Conservation (phyloP, 768 basidiomycete species). For the Amanita fuliginea region DNA sequence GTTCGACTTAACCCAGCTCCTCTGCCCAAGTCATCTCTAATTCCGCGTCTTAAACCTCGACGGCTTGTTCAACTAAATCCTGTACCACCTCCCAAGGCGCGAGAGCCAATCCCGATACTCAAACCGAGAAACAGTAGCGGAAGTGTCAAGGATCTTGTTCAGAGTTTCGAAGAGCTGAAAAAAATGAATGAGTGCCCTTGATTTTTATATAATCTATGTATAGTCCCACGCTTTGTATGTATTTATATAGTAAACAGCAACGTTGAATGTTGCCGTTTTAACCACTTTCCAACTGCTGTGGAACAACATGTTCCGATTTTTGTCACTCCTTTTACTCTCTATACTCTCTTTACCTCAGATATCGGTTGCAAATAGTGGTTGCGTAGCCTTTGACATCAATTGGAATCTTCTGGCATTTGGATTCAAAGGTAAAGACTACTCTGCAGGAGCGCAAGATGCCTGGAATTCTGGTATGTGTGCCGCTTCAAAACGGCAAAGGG, state of each 20-base stretch:
- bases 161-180: conserved; percentile 36
- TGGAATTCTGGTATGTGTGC: conserved; percentile 42
- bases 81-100: conserved; percentile 20
- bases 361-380: conserved; percentile 20
- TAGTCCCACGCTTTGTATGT: background rate
- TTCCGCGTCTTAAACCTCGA: conserved; percentile 32
- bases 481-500: background rate
- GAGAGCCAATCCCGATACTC: conserved; percentile 11
- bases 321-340: conserved; percentile 7
- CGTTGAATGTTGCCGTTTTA: too few species aligned
- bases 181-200: background rate
- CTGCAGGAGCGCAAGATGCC: conserved; percentile 55
- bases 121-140: conserved; percentile 47
- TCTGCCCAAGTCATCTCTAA: conserved; percentile 26
- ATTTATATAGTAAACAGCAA: background rate
- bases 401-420: conserved; percentile 88
- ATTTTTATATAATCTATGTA: too few species aligned
- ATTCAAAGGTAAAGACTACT: conserved; percentile 76
- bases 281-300: background rate
- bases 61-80: conserved; percentile 47
- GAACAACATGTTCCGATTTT: background rate
- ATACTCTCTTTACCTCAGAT: conserved; percentile 2
- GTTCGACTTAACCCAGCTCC: conserved; percentile 52
- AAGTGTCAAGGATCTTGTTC: conserved; percentile 66
- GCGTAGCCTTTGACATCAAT: conserved; percentile 66